Evolutionary conservation across 129 eudicot species (phyloP).

Genomic region (Dittrichia graveolens): DNA sequence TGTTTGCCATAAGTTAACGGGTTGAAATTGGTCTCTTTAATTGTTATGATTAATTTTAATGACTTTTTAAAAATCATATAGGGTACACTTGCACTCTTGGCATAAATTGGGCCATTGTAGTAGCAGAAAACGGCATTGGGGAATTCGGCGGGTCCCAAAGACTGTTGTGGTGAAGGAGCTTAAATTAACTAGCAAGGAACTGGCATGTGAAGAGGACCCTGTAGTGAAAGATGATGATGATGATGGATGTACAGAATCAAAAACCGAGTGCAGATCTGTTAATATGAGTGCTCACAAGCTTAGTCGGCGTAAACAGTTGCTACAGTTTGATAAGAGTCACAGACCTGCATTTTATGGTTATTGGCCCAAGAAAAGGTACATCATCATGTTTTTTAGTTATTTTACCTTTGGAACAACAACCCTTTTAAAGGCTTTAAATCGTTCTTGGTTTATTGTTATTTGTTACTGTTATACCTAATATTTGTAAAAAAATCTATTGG

Average conservation of each 20-base stretch:
- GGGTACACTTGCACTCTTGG: conserved; percentile 78
- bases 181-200: conserved; percentile 55
- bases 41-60: conserved; percentile 1
- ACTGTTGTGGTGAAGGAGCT: conserved; percentile 71
- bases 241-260: conserved; percentile 47
- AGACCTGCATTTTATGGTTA: conserved; percentile 97
- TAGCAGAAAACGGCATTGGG: conserved; percentile 67
- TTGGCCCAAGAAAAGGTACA: conserved; percentile 88
- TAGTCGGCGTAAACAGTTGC: conserved; percentile 53
- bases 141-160: conserved; percentile 77
- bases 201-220: conserved; percentile 46
- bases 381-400: not conserved
- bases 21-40: not conserved
- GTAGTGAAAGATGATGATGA: conserved; percentile 48
- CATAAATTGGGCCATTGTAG: conserved; percentile 44
- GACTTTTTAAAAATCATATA: conserved; percentile 28
- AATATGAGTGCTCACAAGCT: conserved; percentile 24
- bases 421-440: not conserved
- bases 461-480: no score
- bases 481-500: no score
- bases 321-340: conserved; percentile 90
- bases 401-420: conserved; percentile 5
- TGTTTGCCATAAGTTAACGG: no score
- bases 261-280: conserved; percentile 29
- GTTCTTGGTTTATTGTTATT: no score